phyloP scores from a whole-genome alignment of 2,329 filamentous ascomycete genomes.

The Graphilbum fragrans region DNA sequence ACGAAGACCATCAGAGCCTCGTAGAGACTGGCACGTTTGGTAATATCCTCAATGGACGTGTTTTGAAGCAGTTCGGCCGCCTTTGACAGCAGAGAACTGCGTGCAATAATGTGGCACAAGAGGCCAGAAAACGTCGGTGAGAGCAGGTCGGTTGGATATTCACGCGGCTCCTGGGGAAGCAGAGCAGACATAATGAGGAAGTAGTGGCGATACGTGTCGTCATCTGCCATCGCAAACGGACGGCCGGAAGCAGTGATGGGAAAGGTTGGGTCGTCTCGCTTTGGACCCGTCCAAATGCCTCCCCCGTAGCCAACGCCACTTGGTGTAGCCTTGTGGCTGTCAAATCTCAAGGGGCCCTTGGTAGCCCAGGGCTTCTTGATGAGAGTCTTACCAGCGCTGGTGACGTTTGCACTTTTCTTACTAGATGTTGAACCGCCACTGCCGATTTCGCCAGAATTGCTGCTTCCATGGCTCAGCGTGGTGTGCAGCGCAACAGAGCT shows the following conservation, averaged over 20 bases:
- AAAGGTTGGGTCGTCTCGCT: background rate
- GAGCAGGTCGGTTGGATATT: background rate
- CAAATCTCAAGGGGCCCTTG: background rate
- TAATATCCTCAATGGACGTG: conserved; percentile 16
- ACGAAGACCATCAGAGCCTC: conserved; percentile 26
- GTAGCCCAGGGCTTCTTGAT: background rate
- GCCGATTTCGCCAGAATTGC: background rate
- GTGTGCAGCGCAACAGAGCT: background rate
- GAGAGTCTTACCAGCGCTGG: background rate
- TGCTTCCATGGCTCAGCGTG: background rate
- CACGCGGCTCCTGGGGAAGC: background rate
- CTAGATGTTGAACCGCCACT: background rate
- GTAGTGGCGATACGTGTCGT: background rate
- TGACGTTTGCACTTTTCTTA: background rate
- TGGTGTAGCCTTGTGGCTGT: conserved; percentile 1
- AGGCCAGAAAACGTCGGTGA: background rate
- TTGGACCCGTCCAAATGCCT: background rate
- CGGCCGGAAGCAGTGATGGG: background rate
- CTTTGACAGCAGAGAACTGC: conserved; percentile 15
- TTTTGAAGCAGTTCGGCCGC: conserved; percentile 14
- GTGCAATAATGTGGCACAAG: background rate
- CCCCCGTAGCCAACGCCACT: conserved; percentile 5
- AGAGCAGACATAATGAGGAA: background rate
- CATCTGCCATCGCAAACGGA: background rate
- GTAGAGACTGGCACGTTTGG: conserved; percentile 18